Conservation (phyloP, 768 basidiomycete species). For the Sistotremastrum suecicum region DNA sequence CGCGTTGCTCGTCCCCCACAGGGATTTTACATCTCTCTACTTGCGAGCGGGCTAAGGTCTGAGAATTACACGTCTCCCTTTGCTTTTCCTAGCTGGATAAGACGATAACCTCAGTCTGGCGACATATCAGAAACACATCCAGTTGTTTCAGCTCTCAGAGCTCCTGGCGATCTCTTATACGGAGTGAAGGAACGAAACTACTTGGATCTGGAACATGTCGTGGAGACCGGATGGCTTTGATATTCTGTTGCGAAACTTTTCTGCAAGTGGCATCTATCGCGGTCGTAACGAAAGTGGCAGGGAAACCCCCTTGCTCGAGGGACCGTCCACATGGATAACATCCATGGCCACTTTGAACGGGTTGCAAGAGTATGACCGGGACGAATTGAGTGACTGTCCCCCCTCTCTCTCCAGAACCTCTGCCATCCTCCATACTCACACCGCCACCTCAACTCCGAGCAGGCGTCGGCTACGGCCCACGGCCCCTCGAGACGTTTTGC, state of each 20-base stretch:
- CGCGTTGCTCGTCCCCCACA: constrained; percentile 27
- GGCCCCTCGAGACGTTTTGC: no score
- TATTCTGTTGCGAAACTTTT: not conserved
- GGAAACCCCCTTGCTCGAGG: no score
- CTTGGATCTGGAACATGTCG: constrained; percentile 16
- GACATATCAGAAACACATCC: constrained; percentile 19
- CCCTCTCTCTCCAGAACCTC: no score
- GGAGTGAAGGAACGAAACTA: constrained; percentile 2
- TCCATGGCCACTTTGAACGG: no score
- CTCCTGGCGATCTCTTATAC: constrained; percentile 3
- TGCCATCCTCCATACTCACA: no score
- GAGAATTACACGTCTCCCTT: constrained; percentile 18
- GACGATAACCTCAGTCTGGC: constrained; percentile 11
- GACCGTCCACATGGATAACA: no score
- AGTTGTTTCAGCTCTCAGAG: not conserved
- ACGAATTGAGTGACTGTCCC: no score
- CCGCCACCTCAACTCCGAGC: no score
- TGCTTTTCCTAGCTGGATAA: constrained; percentile 18
- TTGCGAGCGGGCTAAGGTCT: constrained; percentile 27
- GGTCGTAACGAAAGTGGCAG: no score
- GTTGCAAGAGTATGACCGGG: no score
- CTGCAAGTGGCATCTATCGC: no score
- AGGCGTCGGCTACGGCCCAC: no score
- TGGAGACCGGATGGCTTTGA: constrained; percentile 14
- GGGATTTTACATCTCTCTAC: constrained; percentile 10